Conservation (phyloP, 768 basidiomycete species). For the Phanerochaete carnosa region DNA sequence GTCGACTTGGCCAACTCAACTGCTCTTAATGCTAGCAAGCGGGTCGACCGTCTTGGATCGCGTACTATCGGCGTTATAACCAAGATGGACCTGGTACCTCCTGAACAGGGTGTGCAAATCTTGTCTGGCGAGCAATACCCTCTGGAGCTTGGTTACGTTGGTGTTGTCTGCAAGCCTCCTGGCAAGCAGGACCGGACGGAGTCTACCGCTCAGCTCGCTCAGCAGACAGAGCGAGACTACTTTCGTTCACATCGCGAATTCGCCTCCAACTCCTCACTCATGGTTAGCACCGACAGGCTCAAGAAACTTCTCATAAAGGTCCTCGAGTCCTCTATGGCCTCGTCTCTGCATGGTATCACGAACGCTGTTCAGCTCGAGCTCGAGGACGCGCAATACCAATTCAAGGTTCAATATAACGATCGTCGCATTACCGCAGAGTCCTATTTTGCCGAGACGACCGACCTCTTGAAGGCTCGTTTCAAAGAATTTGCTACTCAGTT, state of each 20-base stretch:
- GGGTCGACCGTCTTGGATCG: constrained; percentile 91
- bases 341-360: constrained; percentile 91
- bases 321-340: constrained; percentile 95
- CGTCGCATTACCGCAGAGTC: constrained; percentile 91
- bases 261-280: constrained; percentile 65
- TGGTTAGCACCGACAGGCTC: constrained; percentile 91
- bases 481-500: constrained; percentile 83
- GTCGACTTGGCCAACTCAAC: constrained; percentile 99
- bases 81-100: constrained; percentile 96
- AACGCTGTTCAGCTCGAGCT: constrained; percentile 97
- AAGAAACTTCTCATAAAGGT: constrained; percentile 94
- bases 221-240: constrained; percentile 61
- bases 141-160: constrained; percentile 95
- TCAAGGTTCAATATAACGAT: constrained; percentile 99
- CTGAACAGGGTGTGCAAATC: constrained; percentile 79
- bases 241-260: constrained; percentile 61
- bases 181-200: constrained; percentile 53
- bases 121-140: constrained; percentile 91
- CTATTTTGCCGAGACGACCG: constrained; percentile 97
- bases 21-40: constrained; percentile 87
- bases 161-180: constrained; percentile 85
- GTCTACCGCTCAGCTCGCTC: constrained; percentile 45
- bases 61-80: constrained; percentile 97
- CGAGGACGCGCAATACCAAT: constrained; percentile 96
- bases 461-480: constrained; percentile 86